Conservation (phyloP, 1,284 basidiomycete species). For the Tilletia indica region DNA sequence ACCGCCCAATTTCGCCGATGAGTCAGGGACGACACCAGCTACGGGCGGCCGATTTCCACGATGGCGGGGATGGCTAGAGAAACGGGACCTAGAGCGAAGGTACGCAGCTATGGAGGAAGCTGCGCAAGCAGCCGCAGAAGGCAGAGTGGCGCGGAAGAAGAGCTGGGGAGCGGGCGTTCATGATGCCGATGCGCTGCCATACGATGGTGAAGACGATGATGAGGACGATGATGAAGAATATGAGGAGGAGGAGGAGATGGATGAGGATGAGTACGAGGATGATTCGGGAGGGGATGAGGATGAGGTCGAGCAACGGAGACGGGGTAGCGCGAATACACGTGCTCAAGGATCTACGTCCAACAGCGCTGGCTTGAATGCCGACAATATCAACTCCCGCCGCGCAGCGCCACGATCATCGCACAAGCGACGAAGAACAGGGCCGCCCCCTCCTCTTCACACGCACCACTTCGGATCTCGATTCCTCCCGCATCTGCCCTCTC, state of each 20-base stretch:
- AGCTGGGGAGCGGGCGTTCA: conserved; percentile 14
- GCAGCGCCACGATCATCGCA: not conserved
- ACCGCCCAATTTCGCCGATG: not conserved
- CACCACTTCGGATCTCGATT: conserved; percentile 18
- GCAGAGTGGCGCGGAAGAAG: conserved; percentile 11
- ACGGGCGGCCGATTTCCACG: conserved; percentile 18
- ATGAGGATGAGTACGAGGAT: not conserved
- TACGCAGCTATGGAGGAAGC: conserved; percentile 11
- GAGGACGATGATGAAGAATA: not conserved
- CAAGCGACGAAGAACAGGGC: not conserved
- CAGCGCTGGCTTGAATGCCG: not conserved
- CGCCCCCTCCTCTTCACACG: conserved; percentile 12
- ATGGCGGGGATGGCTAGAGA: conserved; percentile 19
- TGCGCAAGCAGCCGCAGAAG: conserved; percentile 13
- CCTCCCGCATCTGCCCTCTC: conserved; percentile 20
- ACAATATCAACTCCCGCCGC: not conserved
- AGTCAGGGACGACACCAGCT: conserved; percentile 5
- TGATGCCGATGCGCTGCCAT: conserved; percentile 15
- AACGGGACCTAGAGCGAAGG: conserved; percentile 19
- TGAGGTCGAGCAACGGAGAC: not conserved
- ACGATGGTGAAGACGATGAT: conserved; percentile 2
- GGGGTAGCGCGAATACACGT: too few species aligned
- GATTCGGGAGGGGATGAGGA: not conserved
- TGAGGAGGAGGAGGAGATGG: not conserved
- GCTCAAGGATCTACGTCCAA: not conserved